Conservation (phyloP, 768 basidiomycete genomes). For the Tephrocybe sp. region DNA sequence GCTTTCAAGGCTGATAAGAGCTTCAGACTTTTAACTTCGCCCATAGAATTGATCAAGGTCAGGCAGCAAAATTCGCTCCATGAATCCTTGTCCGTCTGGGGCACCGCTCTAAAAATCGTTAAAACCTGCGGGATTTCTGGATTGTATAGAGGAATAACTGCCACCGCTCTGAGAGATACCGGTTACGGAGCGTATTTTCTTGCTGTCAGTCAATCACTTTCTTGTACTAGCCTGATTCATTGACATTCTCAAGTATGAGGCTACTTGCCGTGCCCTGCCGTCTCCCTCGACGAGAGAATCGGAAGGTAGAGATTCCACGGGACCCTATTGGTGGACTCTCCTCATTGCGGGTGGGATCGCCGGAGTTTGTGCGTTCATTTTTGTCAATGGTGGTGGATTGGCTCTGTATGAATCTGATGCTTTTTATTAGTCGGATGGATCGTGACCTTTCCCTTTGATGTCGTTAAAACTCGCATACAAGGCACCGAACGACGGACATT, state of each 20-base stretch:
- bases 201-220: slow-evolving; percentile 44
- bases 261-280: slow-evolving; percentile 45
- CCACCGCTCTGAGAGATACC: slow-evolving; percentile 73
- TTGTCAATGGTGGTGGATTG: neutral
- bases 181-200: slow-evolving; percentile 88
- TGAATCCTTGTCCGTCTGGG: slow-evolving; percentile 43
- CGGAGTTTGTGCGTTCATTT: slow-evolving; percentile 44
- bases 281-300: slow-evolving; percentile 16
- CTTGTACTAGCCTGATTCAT: neutral
- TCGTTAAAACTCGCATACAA: slow-evolving; percentile 89
- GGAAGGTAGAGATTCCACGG: slow-evolving; percentile 24
- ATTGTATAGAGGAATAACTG: slow-evolving; percentile 72
- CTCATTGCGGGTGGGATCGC: slow-evolving; percentile 76
- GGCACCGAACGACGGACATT: slow-evolving; percentile 29
- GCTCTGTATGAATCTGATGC: neutral
- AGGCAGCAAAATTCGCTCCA: slow-evolving; percentile 62
- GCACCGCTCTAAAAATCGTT: slow-evolving; percentile 57
- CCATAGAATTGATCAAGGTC: slow-evolving; percentile 88
- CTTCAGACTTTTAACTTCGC: slow-evolving; percentile 69
- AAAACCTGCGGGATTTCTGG: slow-evolving; percentile 56
- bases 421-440: slow-evolving; percentile 59
- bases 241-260: slow-evolving; percentile 50
- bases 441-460: slow-evolving; percentile 83
- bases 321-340: slow-evolving; percentile 50
- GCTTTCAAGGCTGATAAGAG: neutral